These are phyloP conservation scores for Globisporangium cylindrosporum DNA, from an alignment of 352 stramenopile genomes.

Conservation along the genomic window DNA sequence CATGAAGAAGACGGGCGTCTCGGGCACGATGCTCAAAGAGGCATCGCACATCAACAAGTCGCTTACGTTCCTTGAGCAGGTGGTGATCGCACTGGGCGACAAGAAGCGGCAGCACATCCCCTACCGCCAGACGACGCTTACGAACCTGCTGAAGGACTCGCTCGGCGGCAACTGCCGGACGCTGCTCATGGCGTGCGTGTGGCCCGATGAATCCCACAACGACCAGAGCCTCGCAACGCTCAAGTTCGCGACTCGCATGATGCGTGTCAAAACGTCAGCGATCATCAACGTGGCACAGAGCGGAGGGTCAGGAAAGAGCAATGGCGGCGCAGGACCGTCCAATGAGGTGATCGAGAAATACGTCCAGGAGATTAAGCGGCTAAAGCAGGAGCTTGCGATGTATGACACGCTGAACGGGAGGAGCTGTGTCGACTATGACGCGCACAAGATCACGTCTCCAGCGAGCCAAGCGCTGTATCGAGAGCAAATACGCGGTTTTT, in stretches of 20 bases:
- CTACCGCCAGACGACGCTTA: constrained; percentile 93
- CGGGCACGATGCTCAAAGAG: constrained; percentile 46
- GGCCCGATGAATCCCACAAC: constrained; percentile 66
- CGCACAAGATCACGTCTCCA: constrained; percentile 17
- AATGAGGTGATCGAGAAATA: constrained; percentile 27
- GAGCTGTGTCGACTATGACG: constrained; percentile 32
- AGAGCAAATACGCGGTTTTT: constrained; percentile 29
- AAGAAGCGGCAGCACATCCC: constrained; percentile 89
- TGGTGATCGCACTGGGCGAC: constrained; percentile 88
- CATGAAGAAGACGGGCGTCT: constrained; percentile 76
- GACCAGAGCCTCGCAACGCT: constrained; percentile 90
- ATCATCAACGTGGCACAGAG: constrained; percentile 55
- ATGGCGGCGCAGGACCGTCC: constrained; percentile 18
- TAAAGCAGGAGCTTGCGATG: constrained; percentile 59
- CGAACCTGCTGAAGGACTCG: constrained; percentile 88
- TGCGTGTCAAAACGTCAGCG: constrained; percentile 77
- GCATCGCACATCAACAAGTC: constrained; percentile 70
- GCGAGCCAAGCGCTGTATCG: constrained; percentile 19
- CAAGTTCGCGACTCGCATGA: constrained; percentile 89
- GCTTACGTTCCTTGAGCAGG: constrained; percentile 80
- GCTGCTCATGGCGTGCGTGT: constrained; percentile 85
- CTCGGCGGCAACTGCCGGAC: constrained; percentile 80
- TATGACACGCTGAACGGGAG: constrained; percentile 57
- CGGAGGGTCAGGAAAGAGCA: constrained; percentile 2
- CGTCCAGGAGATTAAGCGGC: constrained; percentile 42